Base-by-base conservation (phyloP, 306 rosid genomes). In the Abrus precatorius region DNA sequence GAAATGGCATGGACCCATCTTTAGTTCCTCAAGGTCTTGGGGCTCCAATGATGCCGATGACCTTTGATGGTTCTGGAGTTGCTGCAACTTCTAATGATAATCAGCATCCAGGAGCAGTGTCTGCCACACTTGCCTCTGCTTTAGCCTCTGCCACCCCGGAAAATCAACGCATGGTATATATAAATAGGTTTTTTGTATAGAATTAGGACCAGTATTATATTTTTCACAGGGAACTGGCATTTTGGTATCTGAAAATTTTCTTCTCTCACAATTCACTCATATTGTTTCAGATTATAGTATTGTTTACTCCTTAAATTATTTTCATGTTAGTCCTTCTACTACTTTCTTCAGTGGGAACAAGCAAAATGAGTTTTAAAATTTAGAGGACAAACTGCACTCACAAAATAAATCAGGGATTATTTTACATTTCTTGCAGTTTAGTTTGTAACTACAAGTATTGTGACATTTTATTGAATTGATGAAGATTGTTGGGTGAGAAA, bases 101-200 rank as follows among this genome's bases (percentile, higher is more conserved):
- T 74, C 97, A 86, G 12, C 89, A 71, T 45, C 56, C 91, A 20
- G 90, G 87, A 50, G 74, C 80, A 0, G 59, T 82, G 81, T 93
- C 93, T 54, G 78, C 97, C 34, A 74, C 92, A n/a, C 94, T 95
- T 67, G 88, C 95, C 56, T 95, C 98, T 32, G 87, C 94, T 14
- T 78, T 94, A 79, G 94, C 98, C 33, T 88, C 95, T 56, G 97
- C 99, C 41, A 85, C 90, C 50, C 97, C 88, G 1, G 92, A 93
- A 54, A 80, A 88, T 57, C 97, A 91, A 86, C 94, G 91, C 14
- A 5, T 83, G 92, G 99, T 95, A 84, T 8, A 87, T 76, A 27
- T 30, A 38, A 9, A 3, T 78, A 65, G 49, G 2, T 70, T 11
- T 70, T 55, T 27, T 56, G 9, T 20, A 2, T 36, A 20, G 20